phyloP scores from a whole-genome alignment of 2,329 filamentous ascomycete species.

The Apiospora koreana region DNA sequence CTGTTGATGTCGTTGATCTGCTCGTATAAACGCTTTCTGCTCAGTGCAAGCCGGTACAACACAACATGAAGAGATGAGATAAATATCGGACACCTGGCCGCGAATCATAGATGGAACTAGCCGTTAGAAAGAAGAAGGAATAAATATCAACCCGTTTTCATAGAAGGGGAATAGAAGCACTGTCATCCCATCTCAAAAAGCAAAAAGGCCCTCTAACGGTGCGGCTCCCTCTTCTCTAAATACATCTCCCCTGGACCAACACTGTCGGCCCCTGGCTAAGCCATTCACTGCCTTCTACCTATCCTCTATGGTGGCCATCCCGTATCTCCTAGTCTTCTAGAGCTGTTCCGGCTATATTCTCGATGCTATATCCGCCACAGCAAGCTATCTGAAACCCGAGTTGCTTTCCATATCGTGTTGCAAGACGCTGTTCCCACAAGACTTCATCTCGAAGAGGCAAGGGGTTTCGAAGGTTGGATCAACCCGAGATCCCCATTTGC shows the following conservation, averaged over 20 bases:
- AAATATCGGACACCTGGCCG: not conserved
- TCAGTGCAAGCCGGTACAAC: not conserved
- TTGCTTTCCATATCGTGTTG: not conserved
- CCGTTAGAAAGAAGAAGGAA: not conserved
- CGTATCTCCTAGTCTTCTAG: not conserved
- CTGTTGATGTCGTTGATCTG: not conserved
- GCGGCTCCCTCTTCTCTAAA: not conserved
- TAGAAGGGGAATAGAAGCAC: not conserved
- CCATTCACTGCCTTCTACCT: not conserved
- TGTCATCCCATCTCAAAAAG: constrained; percentile 1
- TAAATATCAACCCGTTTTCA: not conserved
- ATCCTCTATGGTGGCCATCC: not conserved
- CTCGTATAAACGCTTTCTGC: not conserved
- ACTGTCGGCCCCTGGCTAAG: not conserved
- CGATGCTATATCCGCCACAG: constrained; percentile 5
- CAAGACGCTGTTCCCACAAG: constrained; percentile 1
- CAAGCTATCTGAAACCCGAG: not conserved
- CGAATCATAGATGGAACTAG: not conserved
- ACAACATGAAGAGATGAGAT: not conserved
- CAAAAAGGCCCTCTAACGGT: not conserved
- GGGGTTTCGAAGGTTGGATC: not conserved
- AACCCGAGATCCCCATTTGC: constrained; percentile 3
- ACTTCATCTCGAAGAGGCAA: constrained; percentile 4
- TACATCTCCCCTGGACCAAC: not conserved
- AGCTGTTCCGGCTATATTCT: not conserved